Evolutionary conservation across 2,329 filamentous ascomycete species (phyloP), one percentile per base, ranked within the genome.

Genomic region (Pestalotiopsis sp.): DNA sequence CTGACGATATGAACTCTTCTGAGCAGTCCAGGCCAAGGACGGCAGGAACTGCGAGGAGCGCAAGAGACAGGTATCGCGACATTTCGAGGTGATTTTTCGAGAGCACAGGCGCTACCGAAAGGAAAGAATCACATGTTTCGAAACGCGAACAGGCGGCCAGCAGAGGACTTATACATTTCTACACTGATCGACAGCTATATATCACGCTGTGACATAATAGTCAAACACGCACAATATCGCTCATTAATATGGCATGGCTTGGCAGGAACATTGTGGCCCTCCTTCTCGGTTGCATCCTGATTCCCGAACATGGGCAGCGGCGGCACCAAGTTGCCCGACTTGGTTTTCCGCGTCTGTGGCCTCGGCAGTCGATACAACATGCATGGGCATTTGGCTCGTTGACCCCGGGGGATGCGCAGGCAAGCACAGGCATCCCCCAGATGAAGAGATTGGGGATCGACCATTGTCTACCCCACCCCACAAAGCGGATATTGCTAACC

Each of bases 1-100:
- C 73, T 12, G 64, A 45, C 2, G 70, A 70, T 57, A 78, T 75
- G 9, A 67, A 64, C 6, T 74, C 72, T 17, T 65, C 41, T 1
- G 74, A 71, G 70, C 76, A 78, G 63, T 73, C 68, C 17, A 52
- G 13, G 13, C 27, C 62, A 6, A 38, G 13, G n/a, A 64, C 62
- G 20, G 62, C 20, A 38, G 62, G 23, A 20, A 52, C 62, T 39
- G 59, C 14, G 14, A 62, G 36, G 27, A 62, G 59, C 17, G 41
- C 57, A 36, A 59, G 57, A 17, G 57, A 13, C 3, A 36, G 57
- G 25, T 5, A 27, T 59, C 57, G 23, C 23, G 23, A 27, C 57
- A 59, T 59, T 13, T 59, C 57, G 23, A 13, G 57, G 11, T n/a
- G 4, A 14, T 36, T 17, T 11, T 20, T 7, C 23, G 14, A 64